These are phyloP conservation scores for Singerocomus inundabilis DNA, from an alignment of 1,284 basidiomycete species.

Conservation along the genomic window DNA sequence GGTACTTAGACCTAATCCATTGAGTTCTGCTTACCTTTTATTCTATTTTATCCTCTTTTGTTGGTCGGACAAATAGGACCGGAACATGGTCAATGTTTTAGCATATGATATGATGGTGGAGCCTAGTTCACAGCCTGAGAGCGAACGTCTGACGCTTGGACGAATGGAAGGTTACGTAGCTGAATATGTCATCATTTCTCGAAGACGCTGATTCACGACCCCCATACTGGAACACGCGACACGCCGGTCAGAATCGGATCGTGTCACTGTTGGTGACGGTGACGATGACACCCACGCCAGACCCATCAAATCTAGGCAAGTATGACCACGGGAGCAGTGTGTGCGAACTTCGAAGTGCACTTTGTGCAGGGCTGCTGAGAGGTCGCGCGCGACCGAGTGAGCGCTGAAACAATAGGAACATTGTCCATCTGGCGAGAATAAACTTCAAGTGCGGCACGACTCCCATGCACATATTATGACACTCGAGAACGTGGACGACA, in stretches of 20 bases:
- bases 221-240: slow-evolving; percentile 26
- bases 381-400: background rate
- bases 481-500: no score
- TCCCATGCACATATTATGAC: no score
- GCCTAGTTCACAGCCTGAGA: no score
- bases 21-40: slow-evolving; percentile 7
- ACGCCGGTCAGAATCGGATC: no score
- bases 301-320: slow-evolving; percentile 2
- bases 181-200: slow-evolving; percentile 2
- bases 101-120: background rate
- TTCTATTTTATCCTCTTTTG: slow-evolving; percentile 4
- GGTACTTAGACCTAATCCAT: slow-evolving; percentile 16
- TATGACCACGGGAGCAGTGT: background rate
- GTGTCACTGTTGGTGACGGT: no score
- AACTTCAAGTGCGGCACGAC: no score
- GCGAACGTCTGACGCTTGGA: no score
- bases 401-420: no score
- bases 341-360: background rate
- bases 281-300: background rate
- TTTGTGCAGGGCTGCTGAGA: slow-evolving; percentile 2
- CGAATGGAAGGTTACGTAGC: slow-evolving; percentile 15
- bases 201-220: slow-evolving; percentile 14
- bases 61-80: slow-evolving; percentile 5
- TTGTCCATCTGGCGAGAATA: no score
- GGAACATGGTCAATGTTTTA: background rate